Percentiles rank a stretch among this genome's conserved stretches.
Conservation (phyloP, 495 filamentous ascomycete species). For the Chlorociboria aeruginascens region DNA sequence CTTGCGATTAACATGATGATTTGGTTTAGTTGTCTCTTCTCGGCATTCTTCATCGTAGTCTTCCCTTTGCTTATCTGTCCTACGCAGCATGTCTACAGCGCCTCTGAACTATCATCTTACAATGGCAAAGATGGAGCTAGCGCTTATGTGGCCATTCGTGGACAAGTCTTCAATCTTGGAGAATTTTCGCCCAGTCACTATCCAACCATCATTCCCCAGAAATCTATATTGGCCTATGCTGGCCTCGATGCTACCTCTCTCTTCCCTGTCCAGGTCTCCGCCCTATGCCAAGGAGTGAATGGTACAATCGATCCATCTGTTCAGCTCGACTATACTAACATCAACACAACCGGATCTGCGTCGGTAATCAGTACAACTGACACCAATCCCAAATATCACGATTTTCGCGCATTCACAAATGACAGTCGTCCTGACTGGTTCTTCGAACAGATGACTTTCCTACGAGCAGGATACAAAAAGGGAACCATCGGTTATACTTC, state of each 20-base stretch:
- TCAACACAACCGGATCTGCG: slow-evolving; percentile 59
- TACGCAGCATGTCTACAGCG: slow-evolving; percentile 74
- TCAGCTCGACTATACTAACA: slow-evolving; percentile 64
- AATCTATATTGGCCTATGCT: slow-evolving; percentile 63
- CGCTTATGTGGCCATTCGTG: slow-evolving; percentile 73
- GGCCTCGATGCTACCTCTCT: slow-evolving; percentile 75
- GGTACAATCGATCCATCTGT: slow-evolving; percentile 58
- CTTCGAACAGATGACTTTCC: slow-evolving; percentile 64
- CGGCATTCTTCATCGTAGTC: slow-evolving; percentile 78
- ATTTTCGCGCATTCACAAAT: slow-evolving; percentile 77
- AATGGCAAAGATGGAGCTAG: slow-evolving; percentile 55
- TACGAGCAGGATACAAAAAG: slow-evolving; percentile 71
- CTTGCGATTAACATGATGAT: slow-evolving; percentile 97
- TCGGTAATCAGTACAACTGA: slow-evolving; percentile 55
- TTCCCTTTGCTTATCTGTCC: slow-evolving; percentile 89
- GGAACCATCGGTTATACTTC: slow-evolving; percentile 80
- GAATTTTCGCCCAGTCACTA: slow-evolving; percentile 70
- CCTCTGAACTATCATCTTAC: slow-evolving; percentile 58
- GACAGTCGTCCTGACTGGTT: slow-evolving; percentile 86
- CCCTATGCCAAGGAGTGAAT: slow-evolving; percentile 68
- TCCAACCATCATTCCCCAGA: slow-evolving; percentile 56
- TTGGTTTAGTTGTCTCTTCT: slow-evolving; percentile 71
- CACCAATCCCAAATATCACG: slow-evolving; percentile 69
- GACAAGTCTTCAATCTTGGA: slow-evolving; percentile 76
- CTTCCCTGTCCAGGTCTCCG: slow-evolving; percentile 91